Evolutionary conservation across 371 early-diverging fungal genomes (phyloP).

Genomic region (Mortierella sp.): DNA sequence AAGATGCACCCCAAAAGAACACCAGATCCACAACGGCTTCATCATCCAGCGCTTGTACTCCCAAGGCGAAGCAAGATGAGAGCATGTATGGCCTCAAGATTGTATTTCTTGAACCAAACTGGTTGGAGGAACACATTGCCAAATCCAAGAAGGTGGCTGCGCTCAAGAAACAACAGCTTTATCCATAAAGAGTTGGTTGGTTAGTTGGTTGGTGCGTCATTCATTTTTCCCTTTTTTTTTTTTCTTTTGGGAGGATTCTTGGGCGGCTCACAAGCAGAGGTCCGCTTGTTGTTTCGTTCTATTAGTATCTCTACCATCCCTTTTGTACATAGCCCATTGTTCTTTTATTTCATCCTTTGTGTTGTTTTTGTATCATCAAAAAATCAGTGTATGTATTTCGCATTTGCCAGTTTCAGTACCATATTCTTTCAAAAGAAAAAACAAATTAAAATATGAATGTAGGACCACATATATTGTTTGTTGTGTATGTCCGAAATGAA

Average conservation of each 20-base stretch:
- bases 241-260: no score
- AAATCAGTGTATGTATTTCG: not conserved
- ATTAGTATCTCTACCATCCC: constrained; percentile 3
- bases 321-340: constrained; percentile 5
- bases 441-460: no score
- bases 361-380: not conserved
- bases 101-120: constrained; percentile 47
- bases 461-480: no score
- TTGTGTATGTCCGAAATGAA: no score
- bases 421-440: not conserved
- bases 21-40: not conserved
- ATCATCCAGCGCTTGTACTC: not conserved
- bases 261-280: no score
- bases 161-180: constrained; percentile 28
- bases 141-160: constrained; percentile 42
- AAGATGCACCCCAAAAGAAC: not conserved
- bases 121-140: constrained; percentile 48
- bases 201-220: not conserved
- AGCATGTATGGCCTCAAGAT: constrained; percentile 32
- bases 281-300: not conserved
- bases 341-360: not conserved
- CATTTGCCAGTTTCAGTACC: not conserved
- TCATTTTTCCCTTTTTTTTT: no score
- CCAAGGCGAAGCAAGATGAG: not conserved
- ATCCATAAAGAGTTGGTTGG: not conserved